A percentile compares a stretch with the other conserved stretches of the same genome.
phyloP scores from a whole-genome alignment of 1,284 basidiomycete genomes.

The Lentinula novae-zelandiae region DNA sequence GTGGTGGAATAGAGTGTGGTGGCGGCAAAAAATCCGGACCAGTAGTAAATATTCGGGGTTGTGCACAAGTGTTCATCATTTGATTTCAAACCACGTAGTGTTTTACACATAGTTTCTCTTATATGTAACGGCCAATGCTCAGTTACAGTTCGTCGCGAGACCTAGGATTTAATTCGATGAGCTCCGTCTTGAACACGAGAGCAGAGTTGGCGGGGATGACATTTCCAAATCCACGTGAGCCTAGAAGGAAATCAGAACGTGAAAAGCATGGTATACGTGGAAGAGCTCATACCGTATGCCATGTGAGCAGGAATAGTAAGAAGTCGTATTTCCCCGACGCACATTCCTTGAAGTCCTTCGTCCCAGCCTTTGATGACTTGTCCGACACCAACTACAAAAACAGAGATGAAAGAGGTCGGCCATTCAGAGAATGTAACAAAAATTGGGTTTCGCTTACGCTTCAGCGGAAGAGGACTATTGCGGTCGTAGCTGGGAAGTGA shows the following conservation, averaged over 20 bases:
- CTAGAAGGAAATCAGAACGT: constrained; percentile 32
- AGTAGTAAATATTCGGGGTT: too few relatives aligned
- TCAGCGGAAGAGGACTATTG: constrained; percentile 62
- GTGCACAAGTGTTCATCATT: too few relatives aligned
- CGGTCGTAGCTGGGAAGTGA: constrained; percentile 55
- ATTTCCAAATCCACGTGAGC: constrained; percentile 69
- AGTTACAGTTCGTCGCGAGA: constrained; percentile 15
- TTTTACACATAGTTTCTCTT: too few relatives aligned
- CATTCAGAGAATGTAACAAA: too few relatives aligned
- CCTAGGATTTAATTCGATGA: constrained; percentile 47
- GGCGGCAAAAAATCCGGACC: too few relatives aligned
- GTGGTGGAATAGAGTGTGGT: too few relatives aligned
- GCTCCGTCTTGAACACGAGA: constrained; percentile 87
- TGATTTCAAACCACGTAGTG: too few relatives aligned
- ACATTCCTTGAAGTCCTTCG: constrained; percentile 80
- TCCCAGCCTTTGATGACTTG: constrained; percentile 87
- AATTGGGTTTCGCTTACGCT: constrained; percentile 40
- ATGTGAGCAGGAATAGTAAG: constrained; percentile 78
- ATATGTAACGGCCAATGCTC: not conserved
- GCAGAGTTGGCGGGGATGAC: constrained; percentile 83
- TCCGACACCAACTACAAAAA: constrained; percentile 61
- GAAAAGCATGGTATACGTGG: not conserved
- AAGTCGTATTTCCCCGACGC: constrained; percentile 87
- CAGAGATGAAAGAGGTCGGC: not conserved
- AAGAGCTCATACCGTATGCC: constrained; percentile 69